A percentile compares a stretch with the other conserved stretches of the same genome.
Conservation (phyloP, 768 basidiomycete genomes). For the Trametes cingulata region DNA sequence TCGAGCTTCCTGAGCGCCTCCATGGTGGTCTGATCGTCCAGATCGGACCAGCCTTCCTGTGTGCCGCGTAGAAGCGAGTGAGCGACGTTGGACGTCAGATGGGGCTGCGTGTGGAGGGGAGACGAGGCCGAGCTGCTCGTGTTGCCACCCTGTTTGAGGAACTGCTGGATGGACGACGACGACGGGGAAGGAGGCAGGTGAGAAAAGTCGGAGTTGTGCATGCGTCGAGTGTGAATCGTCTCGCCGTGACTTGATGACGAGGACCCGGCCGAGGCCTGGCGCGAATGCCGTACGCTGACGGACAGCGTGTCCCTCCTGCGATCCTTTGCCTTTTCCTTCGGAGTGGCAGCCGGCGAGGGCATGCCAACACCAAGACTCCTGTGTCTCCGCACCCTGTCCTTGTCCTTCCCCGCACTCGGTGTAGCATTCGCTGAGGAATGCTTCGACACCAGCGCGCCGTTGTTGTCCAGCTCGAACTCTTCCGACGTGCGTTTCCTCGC, state of each 20-base stretch:
- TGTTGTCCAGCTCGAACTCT: constrained; percentile 79
- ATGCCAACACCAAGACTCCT: constrained; percentile 64
- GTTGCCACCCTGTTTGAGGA: constrained; percentile 59
- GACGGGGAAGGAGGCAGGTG: constrained; percentile 91
- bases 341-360: constrained; percentile 37
- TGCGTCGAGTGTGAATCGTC: constrained; percentile 52
- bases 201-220: constrained; percentile 77
- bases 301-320: constrained; percentile 35
- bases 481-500: constrained; percentile 79
- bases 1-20: constrained; percentile 93
- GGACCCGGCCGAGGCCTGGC: constrained; percentile 70
- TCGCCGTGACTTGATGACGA: constrained; percentile 63
- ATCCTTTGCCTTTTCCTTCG: constrained; percentile 49
- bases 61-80: constrained; percentile 85
- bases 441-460: constrained; percentile 60
- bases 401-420: constrained; percentile 39
- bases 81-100: constrained; percentile 67
- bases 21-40: constrained; percentile 86
- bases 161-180: constrained; percentile 84
- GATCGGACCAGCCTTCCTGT: constrained; percentile 86
- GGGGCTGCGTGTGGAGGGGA: constrained; percentile 40
- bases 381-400: constrained; percentile 61
- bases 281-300: constrained; percentile 45
- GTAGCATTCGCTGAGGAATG: constrained; percentile 34
- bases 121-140: constrained; percentile 41